A percentile compares a stretch with the other conserved stretches of the same genome.
Conservation (phyloP, 345 rosid species). For the Lumnitzera littorea region DNA sequence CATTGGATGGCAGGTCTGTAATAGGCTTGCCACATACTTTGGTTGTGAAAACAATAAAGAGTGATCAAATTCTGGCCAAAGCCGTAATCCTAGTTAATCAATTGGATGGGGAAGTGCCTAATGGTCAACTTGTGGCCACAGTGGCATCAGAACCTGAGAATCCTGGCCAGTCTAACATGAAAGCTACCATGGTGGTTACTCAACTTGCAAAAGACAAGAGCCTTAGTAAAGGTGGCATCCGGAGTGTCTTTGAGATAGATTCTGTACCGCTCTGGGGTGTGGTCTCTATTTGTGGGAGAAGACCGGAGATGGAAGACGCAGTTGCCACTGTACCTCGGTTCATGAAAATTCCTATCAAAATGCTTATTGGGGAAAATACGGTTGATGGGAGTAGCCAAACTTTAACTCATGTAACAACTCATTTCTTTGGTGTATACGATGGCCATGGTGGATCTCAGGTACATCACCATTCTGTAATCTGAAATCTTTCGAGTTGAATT, state of each 20-base stretch:
- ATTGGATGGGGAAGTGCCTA: slow-evolving; percentile 49
- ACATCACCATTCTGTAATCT: slow-evolving; percentile 5
- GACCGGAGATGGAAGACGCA: slow-evolving; percentile 94
- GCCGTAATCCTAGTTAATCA: slow-evolving; percentile 61
- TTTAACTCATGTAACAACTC: slow-evolving; percentile 63
- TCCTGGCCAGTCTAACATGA: slow-evolving; percentile 26
- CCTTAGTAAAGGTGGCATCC: slow-evolving; percentile 36
- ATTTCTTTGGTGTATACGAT: slow-evolving; percentile 92
- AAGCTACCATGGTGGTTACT: slow-evolving; percentile 54
- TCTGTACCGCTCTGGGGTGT: slow-evolving; percentile 87
- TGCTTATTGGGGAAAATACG: slow-evolving; percentile 58
- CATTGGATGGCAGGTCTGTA: slow-evolving; percentile 42
- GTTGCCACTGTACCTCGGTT: slow-evolving; percentile 53
- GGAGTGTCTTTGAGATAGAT: slow-evolving; percentile 75
- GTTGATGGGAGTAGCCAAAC: slow-evolving; percentile 54
- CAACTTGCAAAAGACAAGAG: slow-evolving; percentile 50
- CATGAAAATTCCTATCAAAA: slow-evolving; percentile 65
- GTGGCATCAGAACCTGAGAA: slow-evolving; percentile 35
- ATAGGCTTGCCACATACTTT: slow-evolving; percentile 38
- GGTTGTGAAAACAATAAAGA: slow-evolving; percentile 28
- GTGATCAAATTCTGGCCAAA: slow-evolving; percentile 43
- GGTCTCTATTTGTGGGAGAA: slow-evolving; percentile 62
- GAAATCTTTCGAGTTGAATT: not conserved
- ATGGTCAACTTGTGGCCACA: slow-evolving; percentile 48
- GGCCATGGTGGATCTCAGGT: slow-evolving; percentile 99